phyloP scores from a whole-genome alignment of 1,284 basidiomycete species.

The Pascua guehoae region DNA sequence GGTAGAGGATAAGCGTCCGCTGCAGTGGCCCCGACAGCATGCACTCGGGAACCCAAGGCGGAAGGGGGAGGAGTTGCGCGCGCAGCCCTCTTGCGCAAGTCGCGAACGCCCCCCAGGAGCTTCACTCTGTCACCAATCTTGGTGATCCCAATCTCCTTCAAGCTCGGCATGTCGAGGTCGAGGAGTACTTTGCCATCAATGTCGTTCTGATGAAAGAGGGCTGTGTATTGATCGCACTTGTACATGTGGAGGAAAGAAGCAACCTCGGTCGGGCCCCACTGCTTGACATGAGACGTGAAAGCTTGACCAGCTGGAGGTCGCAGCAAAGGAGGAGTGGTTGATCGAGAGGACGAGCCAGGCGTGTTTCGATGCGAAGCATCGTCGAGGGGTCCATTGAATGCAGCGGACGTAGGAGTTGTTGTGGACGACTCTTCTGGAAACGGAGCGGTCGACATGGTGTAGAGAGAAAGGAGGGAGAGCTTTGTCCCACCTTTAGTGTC shows the following conservation, averaged over 20 bases:
- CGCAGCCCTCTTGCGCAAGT: constrained; percentile 57
- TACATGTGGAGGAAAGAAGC: constrained; percentile 36
- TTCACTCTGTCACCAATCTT: constrained; percentile 86
- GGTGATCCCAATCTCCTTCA: constrained; percentile 82
- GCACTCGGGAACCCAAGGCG: background rate
- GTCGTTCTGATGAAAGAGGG: constrained; percentile 72
- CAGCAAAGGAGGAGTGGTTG: constrained; percentile 35
- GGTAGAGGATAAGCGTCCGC: background rate
- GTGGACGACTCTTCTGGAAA: constrained; percentile 12
- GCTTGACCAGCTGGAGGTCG: constrained; percentile 23
- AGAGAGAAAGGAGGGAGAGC: background rate
- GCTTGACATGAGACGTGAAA: constrained; percentile 33
- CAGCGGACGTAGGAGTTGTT: constrained; percentile 35
- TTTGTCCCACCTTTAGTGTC: background rate
- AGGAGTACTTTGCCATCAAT: constrained; percentile 83
- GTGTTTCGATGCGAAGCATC: background rate
- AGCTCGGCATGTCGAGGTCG: constrained; percentile 75
- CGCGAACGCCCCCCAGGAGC: constrained; percentile 76
- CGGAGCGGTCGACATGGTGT: constrained; percentile 1
- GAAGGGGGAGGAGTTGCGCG: constrained; percentile 1
- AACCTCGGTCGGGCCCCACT: constrained; percentile 39
- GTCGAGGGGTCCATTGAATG: constrained; percentile 14
- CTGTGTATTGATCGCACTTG: constrained; percentile 66
- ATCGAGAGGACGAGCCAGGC: constrained; percentile 9
- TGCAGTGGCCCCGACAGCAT: background rate